phyloP scores from a whole-genome alignment of 2,329 filamentous ascomycete genomes.

The Botrytis paeoniae region DNA sequence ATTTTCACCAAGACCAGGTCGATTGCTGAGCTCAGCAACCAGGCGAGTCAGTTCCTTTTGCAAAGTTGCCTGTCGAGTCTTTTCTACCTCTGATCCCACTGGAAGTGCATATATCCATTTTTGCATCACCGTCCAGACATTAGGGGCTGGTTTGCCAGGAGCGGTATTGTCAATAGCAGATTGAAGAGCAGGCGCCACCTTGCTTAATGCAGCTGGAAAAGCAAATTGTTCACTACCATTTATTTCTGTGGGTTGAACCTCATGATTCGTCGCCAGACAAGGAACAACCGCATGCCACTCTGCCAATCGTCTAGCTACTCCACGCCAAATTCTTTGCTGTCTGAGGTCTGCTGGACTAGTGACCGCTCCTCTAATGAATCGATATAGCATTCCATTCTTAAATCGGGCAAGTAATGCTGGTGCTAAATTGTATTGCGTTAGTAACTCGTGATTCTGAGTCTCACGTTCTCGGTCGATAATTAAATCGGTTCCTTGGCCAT shows the following conservation, averaged over 20 bases:
- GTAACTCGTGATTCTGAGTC: slow-evolving; percentile 76
- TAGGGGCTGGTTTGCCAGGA: slow-evolving; percentile 71
- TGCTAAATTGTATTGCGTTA: slow-evolving; percentile 79
- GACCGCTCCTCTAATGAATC: slow-evolving; percentile 78
- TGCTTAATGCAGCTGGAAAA: slow-evolving; percentile 34
- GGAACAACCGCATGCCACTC: slow-evolving; percentile 85
- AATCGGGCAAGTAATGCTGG: slow-evolving; percentile 88
- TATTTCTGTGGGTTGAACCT: slow-evolving; percentile 37
- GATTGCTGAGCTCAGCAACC: slow-evolving; percentile 68
- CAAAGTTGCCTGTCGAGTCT: slow-evolving; percentile 62
- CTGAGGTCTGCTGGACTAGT: slow-evolving; percentile 79
- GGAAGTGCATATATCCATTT: slow-evolving; percentile 92
- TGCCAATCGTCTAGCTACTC: slow-evolving; percentile 78
- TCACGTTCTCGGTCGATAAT: slow-evolving; percentile 93
- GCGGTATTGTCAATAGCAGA: slow-evolving; percentile 50
- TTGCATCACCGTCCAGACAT: slow-evolving; percentile 92
- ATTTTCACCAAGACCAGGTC: slow-evolving; percentile 71
- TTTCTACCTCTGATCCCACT: slow-evolving; percentile 65
- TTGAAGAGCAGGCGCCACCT: slow-evolving; percentile 41
- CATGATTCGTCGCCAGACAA: slow-evolving; percentile 46
- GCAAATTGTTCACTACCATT: slow-evolving; percentile 39
- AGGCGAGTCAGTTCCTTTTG: slow-evolving; percentile 73
- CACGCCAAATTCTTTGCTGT: slow-evolving; percentile 71
- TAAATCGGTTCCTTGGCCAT: slow-evolving; percentile 89
- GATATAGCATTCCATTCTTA: slow-evolving; percentile 93